Base-by-base conservation (phyloP, 345 rosid species). In the Noccaea bulbosa region DNA sequence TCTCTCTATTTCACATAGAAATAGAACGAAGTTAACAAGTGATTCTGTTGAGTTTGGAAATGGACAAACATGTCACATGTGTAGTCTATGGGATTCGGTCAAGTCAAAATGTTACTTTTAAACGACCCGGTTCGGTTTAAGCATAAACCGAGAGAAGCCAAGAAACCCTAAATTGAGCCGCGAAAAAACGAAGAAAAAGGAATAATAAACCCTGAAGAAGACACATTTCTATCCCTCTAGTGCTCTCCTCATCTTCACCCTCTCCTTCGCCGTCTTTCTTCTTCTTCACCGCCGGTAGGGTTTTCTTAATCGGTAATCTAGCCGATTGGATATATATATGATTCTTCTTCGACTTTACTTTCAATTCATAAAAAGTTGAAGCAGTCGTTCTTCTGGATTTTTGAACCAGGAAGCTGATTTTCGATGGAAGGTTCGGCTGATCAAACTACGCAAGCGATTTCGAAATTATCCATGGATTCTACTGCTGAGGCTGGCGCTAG, bases 131-230 rank as follows among this genome's bases (percentile, higher is more conserved):
- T 64, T 64, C 65, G 64, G 57, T 72, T 45, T 14, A 34, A 7
- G 14, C 11, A n/a, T 52, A 62, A 71, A 52, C 40, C 64, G 39
- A 35, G 1, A n/a, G 10, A 44, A 33, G 3, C 57, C 12, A 48
- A 32, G 8, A 65, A 57, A 0, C 51, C 65, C 71, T 72, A 46
- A 65, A 58, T 41, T 44, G 66, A 32, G 22, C 65, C 70, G 52
- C 39, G 22, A 20, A 20, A 48, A 41, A 43, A 43, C 0, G 2
- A 45, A 14, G 14, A 11, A 59, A 6, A 40, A 7, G 5, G 30
- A 38, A 22, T 17, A 40, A 49, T 60, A 53, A 73, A 67, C 78
- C 78, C 72, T 66, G 58, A 32, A 45, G 32, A 45, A 72, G 51
- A 16, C 51, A 32, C 65, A 14, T 9, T 9, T n/a, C n/a, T n/a